Evolutionary conservation across 805 yeast genomes (phyloP), one percentile per base, ranked within the genome.

Genomic region (Yarrowia alimentaria): DNA sequence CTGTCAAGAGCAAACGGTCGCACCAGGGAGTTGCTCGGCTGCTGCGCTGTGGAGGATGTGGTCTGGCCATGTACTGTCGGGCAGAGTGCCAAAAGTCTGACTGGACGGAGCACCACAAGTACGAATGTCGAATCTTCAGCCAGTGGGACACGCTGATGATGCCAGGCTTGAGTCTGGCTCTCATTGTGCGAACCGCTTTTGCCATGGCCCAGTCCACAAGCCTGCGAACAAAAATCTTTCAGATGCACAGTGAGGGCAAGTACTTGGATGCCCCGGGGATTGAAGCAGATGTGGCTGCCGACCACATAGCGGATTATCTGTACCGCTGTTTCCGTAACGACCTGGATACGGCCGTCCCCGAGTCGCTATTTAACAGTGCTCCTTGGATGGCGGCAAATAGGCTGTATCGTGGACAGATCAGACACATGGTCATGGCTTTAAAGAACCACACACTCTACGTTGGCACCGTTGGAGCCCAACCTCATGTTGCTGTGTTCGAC

Each of bases 21-120:
- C 47, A 40, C 12, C 47, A 40, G 33, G 47, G 47, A 6, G 47
- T 40, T 5, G 33, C 47, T 13, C 47, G 47, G 18, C 19, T 40
- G n/a, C 14, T 40, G 12, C 33, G 47, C 6, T 43, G 50, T 43
- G 50, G 37, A 22, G 37, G 37, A n/a, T 43, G 50, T 43, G 50
- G 50, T n/a, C 8, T 43, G 30, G 50, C 50, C 18, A 43, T 31
- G 37, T 43, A 43, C 22, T 43, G 50, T 16, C 35, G 50, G 11
- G 50, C 37, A 6, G 50, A 30, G 21, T 43, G 50, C 12, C 50
- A 43, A 8, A 30, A 31, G 17, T 31, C 35, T 6, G 50, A 43
- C 37, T 43, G 50, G 50, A 43, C 35, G 2, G 21, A 43, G 7
- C 37, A 31, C 11, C 50, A 43, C 38, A 43, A 43, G 30, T 30